A percentile compares a stretch with the other conserved stretches of the same genome.
Evolutionary conservation across 2,329 filamentous ascomycete species (phyloP).

Genomic region (Arthrinium phaeospermum): DNA sequence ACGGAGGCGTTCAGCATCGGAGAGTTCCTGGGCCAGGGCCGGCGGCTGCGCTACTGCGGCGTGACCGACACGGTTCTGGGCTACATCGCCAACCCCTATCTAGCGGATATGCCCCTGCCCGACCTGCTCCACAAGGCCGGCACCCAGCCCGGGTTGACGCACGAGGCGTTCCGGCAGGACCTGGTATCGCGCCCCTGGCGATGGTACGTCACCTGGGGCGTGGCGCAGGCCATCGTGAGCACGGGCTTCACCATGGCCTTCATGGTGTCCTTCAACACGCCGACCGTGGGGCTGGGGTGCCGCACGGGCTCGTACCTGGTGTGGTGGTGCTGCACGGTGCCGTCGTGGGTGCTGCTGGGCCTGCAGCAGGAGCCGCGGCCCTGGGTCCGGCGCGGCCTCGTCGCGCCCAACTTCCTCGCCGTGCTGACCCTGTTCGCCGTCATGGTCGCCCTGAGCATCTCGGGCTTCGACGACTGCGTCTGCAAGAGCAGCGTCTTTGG

Average conservation of each 20-base stretch:
- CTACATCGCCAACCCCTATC: not conserved
- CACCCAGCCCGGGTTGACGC: no score
- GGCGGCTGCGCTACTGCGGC: not conserved
- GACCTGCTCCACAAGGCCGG: not conserved
- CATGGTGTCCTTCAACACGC: slow-evolving; percentile 9
- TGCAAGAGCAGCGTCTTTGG: not conserved
- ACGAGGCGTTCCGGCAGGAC: not conserved
- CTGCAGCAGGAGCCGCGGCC: not conserved
- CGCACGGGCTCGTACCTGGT: not conserved
- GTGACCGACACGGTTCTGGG: not conserved
- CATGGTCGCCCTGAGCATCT: not conserved
- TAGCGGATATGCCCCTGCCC: not conserved
- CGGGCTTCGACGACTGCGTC: not conserved
- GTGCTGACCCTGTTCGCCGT: not conserved
- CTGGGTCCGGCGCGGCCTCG: not conserved
- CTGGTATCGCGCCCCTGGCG: not conserved
- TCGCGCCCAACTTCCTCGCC: not conserved
- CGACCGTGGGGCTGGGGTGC: not conserved
- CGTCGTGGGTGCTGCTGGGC: not conserved
- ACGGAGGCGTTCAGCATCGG: not conserved
- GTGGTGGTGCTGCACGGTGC: not conserved
- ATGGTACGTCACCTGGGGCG: not conserved
- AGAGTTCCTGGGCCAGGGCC: not conserved
- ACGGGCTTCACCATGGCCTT: not conserved
- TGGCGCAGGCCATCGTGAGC: not conserved